Percentiles rank a stretch among this genome's conserved stretches.
Conservation (phyloP, 1,284 basidiomycete genomes). For the Fomes fomentarius region DNA sequence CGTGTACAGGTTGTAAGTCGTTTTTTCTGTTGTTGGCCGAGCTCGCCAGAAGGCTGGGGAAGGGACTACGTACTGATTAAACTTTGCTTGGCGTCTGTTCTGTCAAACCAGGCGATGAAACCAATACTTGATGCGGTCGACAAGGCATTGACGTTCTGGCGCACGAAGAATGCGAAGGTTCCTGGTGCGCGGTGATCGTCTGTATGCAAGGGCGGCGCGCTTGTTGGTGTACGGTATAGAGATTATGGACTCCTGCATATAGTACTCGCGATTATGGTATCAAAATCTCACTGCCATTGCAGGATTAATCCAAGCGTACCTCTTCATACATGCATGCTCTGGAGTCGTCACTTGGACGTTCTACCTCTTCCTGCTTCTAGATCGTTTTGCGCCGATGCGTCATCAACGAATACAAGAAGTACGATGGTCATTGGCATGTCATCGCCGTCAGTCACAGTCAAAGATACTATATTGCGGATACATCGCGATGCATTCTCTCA, state of each 20-base stretch:
- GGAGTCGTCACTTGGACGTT: no score
- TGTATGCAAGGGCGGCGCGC: neutral
- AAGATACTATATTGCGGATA: no score
- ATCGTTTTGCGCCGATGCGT: no score
- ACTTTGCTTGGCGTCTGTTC: slow-evolving; percentile 4
- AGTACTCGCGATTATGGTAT: slow-evolving; percentile 8
- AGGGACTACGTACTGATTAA: no score
- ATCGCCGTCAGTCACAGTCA: no score
- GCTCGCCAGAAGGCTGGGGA: no score
- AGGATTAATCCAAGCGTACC: slow-evolving; percentile 10
- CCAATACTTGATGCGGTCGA: slow-evolving; percentile 80
- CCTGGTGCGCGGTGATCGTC: slow-evolving; percentile 16
- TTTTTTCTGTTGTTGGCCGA: neutral
- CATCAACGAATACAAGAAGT: no score
- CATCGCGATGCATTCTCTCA: no score
- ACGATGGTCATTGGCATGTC: no score
- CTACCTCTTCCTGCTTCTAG: no score
- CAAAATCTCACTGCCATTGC: slow-evolving; percentile 9
- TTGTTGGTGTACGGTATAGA: slow-evolving; percentile 7
- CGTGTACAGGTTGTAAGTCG: slow-evolving; percentile 69
- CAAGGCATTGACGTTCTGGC: slow-evolving; percentile 71
- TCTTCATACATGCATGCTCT: no score
- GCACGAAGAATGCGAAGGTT: slow-evolving; percentile 28
- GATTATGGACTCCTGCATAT: slow-evolving; percentile 17
- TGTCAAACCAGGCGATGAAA: slow-evolving; percentile 75